Conservation (phyloP, 306 rosid species). For the Quercus gilva region DNA sequence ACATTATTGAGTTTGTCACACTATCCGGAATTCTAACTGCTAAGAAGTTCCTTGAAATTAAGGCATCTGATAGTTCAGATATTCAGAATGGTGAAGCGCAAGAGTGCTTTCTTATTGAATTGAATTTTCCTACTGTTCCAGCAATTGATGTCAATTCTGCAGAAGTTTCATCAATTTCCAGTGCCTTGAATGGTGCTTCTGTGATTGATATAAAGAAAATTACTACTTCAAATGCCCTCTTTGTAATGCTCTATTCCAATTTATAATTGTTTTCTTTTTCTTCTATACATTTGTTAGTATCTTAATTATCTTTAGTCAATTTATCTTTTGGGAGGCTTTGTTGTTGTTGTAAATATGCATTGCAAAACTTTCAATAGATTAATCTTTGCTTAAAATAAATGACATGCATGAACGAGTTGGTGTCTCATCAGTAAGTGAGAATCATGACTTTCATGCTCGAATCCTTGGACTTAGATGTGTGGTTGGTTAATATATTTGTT, state of each 20-base stretch:
- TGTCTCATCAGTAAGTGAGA: neutral
- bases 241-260: slow-evolving; percentile 40
- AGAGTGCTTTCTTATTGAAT: slow-evolving; percentile 37
- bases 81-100: slow-evolving; percentile 20
- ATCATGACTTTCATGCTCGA: neutral
- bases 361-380: neutral
- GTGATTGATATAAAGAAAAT: slow-evolving; percentile 36
- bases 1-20: slow-evolving; percentile 57
- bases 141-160: slow-evolving; percentile 27
- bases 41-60: slow-evolving; percentile 22
- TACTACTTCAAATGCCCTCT: slow-evolving; percentile 25
- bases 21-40: slow-evolving; percentile 64
- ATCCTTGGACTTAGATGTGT: neutral
- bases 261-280: neutral
- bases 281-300: slow-evolving; percentile 1
- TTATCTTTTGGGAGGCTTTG: neutral
- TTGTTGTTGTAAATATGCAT: neutral
- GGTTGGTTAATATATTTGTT: neutral
- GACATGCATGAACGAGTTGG: neutral
- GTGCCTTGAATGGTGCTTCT: slow-evolving; percentile 48
- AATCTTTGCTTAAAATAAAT: neutral
- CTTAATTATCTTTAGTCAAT: neutral
- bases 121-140: slow-evolving; percentile 49
- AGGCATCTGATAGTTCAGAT: slow-evolving; percentile 8
- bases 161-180: slow-evolving; percentile 37